Conservation (phyloP, 495 filamentous ascomycete genomes). For the Penicillium salamii region DNA sequence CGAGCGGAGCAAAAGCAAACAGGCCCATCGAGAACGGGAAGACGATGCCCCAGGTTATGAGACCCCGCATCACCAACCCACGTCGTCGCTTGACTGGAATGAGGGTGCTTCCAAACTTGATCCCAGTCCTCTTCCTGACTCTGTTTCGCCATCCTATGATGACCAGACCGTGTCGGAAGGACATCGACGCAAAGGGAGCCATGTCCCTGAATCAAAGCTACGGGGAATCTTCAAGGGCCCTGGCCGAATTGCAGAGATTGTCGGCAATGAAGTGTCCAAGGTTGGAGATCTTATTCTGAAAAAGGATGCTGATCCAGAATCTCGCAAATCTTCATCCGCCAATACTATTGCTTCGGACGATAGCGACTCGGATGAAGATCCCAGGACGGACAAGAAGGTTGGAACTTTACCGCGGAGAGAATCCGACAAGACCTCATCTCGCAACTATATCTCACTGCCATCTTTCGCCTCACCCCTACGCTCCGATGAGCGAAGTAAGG, state of each 20-base stretch:
- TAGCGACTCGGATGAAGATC: slow-evolving; percentile 43
- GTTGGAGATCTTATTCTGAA: slow-evolving; percentile 56
- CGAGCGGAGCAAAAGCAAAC: slow-evolving; percentile 44
- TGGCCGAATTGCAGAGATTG: slow-evolving; percentile 50
- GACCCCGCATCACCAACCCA: slow-evolving; percentile 15
- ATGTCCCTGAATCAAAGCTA: slow-evolving; percentile 38
- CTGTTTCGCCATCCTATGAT: slow-evolving; percentile 29
- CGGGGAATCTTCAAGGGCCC: slow-evolving; percentile 54
- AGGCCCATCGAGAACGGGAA: slow-evolving; percentile 21
- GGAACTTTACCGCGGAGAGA: slow-evolving; percentile 28
- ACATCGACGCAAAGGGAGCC: slow-evolving; percentile 23
- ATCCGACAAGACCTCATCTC: slow-evolving; percentile 30
- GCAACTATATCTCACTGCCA: slow-evolving; percentile 44
- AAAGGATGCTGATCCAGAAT: slow-evolving; percentile 38
- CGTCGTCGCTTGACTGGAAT: slow-evolving; percentile 10
- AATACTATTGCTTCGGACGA: slow-evolving; percentile 39
- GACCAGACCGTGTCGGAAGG: slow-evolving; percentile 16
- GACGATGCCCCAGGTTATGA: slow-evolving; percentile 21
- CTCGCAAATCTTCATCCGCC: slow-evolving; percentile 40
- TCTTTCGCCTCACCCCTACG: slow-evolving; percentile 47
- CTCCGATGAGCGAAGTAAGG: slow-evolving; percentile 30
- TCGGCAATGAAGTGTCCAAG: slow-evolving; percentile 56
- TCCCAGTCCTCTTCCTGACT: slow-evolving; percentile 32
- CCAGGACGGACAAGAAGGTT: slow-evolving; percentile 27
- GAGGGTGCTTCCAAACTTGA: slow-evolving; percentile 23